Evolutionary conservation across 2,329 filamentous ascomycete species (phyloP), one percentile per base, ranked within the genome.

Genomic region (Trichoderma asperellum): DNA sequence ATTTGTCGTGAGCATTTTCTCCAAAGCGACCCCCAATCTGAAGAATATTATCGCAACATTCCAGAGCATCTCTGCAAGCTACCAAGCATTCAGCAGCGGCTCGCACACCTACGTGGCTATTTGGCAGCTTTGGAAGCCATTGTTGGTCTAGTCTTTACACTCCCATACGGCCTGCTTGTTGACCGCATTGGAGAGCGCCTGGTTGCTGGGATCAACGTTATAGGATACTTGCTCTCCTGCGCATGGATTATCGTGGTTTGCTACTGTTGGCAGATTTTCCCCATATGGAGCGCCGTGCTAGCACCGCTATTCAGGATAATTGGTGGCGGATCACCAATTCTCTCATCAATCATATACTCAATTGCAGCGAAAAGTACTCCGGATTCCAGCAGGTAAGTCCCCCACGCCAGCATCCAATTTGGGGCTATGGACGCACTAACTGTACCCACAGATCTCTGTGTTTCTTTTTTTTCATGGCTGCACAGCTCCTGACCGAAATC

Each of bases 151-250:
- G 43, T 57, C 29, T 37, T 65, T 37, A 65, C 62, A 29, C 47
- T 65, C 27, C 62, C 62, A 40, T 65, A 65, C 24, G 62, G 62
- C 49, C 29, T 65, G 10, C 62, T 65, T 40, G 21, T 65, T 65
- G 49, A 65, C 52, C 62, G 32, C 34, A 11, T 65, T 14, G 62
- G 62, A 14, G 62, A 56, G 24, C 62, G 32, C 35, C 24, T 65
- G 18, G 47, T 65, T 37, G 62, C 47, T 18, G 62, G 62, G 24
- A 65, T 65, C 34, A 65, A 65, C 34, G 62, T 65, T 18, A 6
- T 65, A 56, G 62, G 62, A 65, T 65, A 65, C 12, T 29, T 65
- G 34, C 49, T 65, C 62, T 65, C 62, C 21, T 65, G 62, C 35
- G 62, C 62, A 29, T 65, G 62, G 62, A 40, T 65, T 24, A 40